Evolutionary conservation across 371 early-diverging fungal genomes (phyloP).

Genomic region (Funneliformis caledonium): DNA sequence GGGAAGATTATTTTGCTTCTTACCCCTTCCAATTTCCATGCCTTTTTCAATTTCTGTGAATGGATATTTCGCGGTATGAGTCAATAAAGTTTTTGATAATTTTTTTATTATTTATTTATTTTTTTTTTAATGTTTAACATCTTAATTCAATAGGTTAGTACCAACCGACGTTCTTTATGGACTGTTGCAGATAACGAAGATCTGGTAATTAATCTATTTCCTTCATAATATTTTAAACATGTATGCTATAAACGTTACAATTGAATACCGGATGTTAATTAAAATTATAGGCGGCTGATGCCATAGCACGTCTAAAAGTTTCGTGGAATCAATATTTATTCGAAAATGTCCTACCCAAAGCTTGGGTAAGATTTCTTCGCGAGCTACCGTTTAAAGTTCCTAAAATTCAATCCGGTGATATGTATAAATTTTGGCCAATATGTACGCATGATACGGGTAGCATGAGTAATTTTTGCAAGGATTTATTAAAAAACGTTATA

Average conservation of each 20-base stretch:
- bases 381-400: background rate
- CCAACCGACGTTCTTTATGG: background rate
- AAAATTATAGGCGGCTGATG: background rate
- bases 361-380: slow-evolving; percentile 43
- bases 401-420: background rate
- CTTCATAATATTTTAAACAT: background rate
- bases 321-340: slow-evolving; percentile 47
- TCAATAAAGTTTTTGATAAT: too few species aligned
- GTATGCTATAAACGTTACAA: too few species aligned
- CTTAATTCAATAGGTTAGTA: slow-evolving; percentile 1
- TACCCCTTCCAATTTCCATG: slow-evolving; percentile 44
- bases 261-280: background rate
- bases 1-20: slow-evolving; percentile 46
- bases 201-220: background rate
- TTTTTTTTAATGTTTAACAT: too few species aligned
- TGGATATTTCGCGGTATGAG: slow-evolving; percentile 48
- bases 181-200: slow-evolving; percentile 6
- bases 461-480: background rate
- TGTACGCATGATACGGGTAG: background rate
- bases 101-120: background rate
- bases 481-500: background rate
- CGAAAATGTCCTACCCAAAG: slow-evolving; percentile 41
- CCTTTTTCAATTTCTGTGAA: slow-evolving; percentile 47
- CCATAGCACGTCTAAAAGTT: slow-evolving; percentile 43
- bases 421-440: slow-evolving; percentile 43